Evolutionary conservation across 2,329 filamentous ascomycete species (phyloP), one percentile per base, ranked within the genome.

Genomic region (Pseudogymnoascus pannorum): DNA sequence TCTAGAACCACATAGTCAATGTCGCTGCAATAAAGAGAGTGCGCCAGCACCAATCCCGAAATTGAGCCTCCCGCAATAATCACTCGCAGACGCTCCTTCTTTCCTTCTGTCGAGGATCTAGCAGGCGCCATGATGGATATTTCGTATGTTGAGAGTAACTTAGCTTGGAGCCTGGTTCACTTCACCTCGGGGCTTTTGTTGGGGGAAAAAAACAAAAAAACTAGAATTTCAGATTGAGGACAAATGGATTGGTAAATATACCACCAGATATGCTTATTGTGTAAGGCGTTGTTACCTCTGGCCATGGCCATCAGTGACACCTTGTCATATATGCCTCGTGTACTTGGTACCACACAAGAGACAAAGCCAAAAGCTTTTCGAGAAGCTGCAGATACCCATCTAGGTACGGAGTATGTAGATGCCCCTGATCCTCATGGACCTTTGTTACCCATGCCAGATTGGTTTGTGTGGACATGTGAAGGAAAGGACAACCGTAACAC

Each of bases 1-100:
- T 84, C 81, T 0, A 84, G 72, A 0, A 84, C 61, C 2, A 80
- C 62, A 66, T 77, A 83, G 63, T 82, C 75, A 60, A 84, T 76
- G 26, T 67, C 69, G 33, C 75, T 69, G 44, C 69, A 67, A 60
- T 82, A 74, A 2, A 84, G 74, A 64, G 75, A 74, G 42, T 75
- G 73, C 3, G 79, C 78, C 6, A 81, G 68, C 0, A 75, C 72
- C 1, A 81, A 68, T 5, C 81, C 81, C 2, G 76, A 72, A n/a
- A 82, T 69, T 51, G 77, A 74, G 5, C 78, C 80, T 16, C 80
- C 80, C 1, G 72, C 77, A 38, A 83, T 81, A 59, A 81, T 68
- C 22, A 80, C 73, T 33, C 60, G 64, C 35, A 66, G 65, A 5
- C 62, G 35, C 8, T 54, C 26, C 8, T 38, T 57, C 24, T 48